Conservation (phyloP, 1,139 yeast genomes). For the Blastobotrys proliferans region DNA sequence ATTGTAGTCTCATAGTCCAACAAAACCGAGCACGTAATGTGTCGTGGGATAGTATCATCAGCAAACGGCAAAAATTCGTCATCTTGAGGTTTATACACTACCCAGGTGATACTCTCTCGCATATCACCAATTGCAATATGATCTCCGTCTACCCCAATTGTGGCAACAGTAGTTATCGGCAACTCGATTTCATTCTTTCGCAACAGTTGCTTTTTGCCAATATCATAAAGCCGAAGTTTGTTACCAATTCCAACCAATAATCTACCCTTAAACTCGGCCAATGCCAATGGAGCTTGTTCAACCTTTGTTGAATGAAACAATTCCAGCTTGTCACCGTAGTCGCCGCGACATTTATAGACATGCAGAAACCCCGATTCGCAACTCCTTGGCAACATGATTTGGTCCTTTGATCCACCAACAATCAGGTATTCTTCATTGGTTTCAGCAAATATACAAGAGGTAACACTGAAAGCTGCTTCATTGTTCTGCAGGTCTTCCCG, state of each 20-base stretch:
- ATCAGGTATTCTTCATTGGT: slow-evolving; percentile 40
- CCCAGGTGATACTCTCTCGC: slow-evolving; percentile 56
- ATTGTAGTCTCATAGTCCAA: slow-evolving; percentile 73
- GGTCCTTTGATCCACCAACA: slow-evolving; percentile 46
- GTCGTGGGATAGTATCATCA: slow-evolving; percentile 67
- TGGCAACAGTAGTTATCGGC: slow-evolving; percentile 44
- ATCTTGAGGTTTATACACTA: slow-evolving; percentile 47
- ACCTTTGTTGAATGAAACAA: slow-evolving; percentile 62
- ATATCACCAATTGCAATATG: slow-evolving; percentile 68
- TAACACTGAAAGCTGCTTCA: slow-evolving; percentile 43
- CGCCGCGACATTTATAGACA: slow-evolving; percentile 42
- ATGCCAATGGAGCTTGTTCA: slow-evolving; percentile 46
- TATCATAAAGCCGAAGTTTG: slow-evolving; percentile 56
- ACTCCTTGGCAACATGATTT: slow-evolving; percentile 38
- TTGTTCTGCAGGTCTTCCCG: slow-evolving; percentile 41
- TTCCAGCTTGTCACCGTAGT: slow-evolving; percentile 39
- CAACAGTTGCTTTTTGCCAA: slow-evolving; percentile 77
- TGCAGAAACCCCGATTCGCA: slow-evolving; percentile 39
- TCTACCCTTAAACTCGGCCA: slow-evolving; percentile 57
- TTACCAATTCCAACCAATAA: slow-evolving; percentile 58
- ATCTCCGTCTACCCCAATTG: slow-evolving; percentile 47
- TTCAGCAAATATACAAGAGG: slow-evolving; percentile 38
- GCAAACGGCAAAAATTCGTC: slow-evolving; percentile 59
- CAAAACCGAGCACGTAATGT: slow-evolving; percentile 53
- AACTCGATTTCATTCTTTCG: slow-evolving; percentile 50